These are phyloP conservation scores for Fusarium domesticum DNA, from an alignment of 2,329 filamentous ascomycete genomes.

Conservation along the genomic window DNA sequence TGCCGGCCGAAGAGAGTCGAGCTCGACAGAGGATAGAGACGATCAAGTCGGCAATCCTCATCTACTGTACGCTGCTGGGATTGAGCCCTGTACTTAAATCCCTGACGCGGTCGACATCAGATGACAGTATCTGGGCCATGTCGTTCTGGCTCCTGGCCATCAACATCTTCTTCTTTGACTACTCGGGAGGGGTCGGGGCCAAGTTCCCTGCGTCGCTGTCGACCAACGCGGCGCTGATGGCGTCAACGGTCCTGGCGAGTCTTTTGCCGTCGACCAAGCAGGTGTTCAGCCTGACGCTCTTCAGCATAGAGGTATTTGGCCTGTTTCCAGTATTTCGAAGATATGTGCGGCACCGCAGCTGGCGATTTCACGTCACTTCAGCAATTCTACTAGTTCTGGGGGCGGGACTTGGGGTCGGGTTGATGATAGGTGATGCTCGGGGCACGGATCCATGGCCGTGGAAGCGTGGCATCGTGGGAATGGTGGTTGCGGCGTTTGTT, in stretches of 20 bases:
- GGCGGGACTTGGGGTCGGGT: conserved; percentile 74
- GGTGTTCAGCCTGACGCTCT: conserved; percentile 91
- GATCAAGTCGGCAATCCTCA: conserved; percentile 86
- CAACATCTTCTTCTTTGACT: conserved; percentile 98
- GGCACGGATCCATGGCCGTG: conserved; percentile 45
- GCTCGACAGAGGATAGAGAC: conserved; percentile 65
- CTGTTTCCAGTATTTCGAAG: conserved; percentile 97
- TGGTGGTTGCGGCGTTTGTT: conserved; percentile 70
- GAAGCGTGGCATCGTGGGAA: conserved; percentile 64
- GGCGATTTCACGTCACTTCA: conserved; percentile 74
- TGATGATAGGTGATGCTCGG: conserved; percentile 49
- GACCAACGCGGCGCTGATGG: conserved; percentile 96
- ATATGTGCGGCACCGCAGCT: conserved; percentile 77
- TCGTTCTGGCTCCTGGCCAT: conserved; percentile 89
- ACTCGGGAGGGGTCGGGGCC: conserved; percentile 64
- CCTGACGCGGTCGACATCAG: conserved; percentile 86
- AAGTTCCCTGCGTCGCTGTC: conserved; percentile 74
- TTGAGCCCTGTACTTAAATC: conserved; percentile 95
- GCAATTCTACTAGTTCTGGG: conserved; percentile 74
- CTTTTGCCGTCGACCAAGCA: conserved; percentile 86
- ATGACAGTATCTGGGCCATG: conserved; percentile 96
- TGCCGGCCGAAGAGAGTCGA: conserved; percentile 39
- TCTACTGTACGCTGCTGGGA: conserved; percentile 88
- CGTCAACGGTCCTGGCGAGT: conserved; percentile 87
- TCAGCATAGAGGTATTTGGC: conserved; percentile 96